These are phyloP conservation scores for Entoloma clypeatum DNA, from an alignment of 1,284 basidiomycete genomes.

Conservation along the genomic window DNA sequence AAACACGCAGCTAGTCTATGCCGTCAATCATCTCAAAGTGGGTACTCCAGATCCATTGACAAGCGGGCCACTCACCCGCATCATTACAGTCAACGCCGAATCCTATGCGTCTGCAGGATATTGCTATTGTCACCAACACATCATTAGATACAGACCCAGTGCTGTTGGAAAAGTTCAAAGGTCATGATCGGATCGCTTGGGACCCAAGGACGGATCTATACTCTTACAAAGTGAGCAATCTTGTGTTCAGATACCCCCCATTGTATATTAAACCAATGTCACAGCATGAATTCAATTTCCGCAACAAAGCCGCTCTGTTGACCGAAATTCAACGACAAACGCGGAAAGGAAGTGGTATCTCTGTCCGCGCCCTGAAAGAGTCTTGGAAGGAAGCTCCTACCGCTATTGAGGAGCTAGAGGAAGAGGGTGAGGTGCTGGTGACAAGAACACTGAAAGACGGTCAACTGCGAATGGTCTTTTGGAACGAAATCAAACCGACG, in stretches of 20 bases:
- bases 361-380: slow-evolving; percentile 82
- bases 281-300: slow-evolving; percentile 84
- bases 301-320: slow-evolving; percentile 77
- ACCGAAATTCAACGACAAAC: slow-evolving; percentile 80
- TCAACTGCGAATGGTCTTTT: slow-evolving; percentile 84
- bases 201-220: slow-evolving; percentile 83
- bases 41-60: slow-evolving; percentile 9
- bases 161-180: slow-evolving; percentile 74
- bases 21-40: slow-evolving; percentile 77
- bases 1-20: slow-evolving; percentile 85
- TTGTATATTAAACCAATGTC: slow-evolving; percentile 6
- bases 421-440: slow-evolving; percentile 84
- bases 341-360: slow-evolving; percentile 75
- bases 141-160: slow-evolving; percentile 70
- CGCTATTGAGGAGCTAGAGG: slow-evolving; percentile 82
- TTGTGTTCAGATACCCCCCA: not conserved
- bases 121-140: slow-evolving; percentile 75
- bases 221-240: slow-evolving; percentile 66
- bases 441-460: slow-evolving; percentile 82
- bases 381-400: slow-evolving; percentile 84
- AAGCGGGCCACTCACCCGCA: slow-evolving; percentile 3
- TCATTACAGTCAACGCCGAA: slow-evolving; percentile 57
- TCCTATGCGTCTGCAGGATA: slow-evolving; percentile 82
- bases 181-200: slow-evolving; percentile 74
- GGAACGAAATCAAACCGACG: slow-evolving; percentile 81